Evolutionary conservation across 2,329 filamentous ascomycete genomes (phyloP).

Genomic region (Harringtonia lauricola): DNA sequence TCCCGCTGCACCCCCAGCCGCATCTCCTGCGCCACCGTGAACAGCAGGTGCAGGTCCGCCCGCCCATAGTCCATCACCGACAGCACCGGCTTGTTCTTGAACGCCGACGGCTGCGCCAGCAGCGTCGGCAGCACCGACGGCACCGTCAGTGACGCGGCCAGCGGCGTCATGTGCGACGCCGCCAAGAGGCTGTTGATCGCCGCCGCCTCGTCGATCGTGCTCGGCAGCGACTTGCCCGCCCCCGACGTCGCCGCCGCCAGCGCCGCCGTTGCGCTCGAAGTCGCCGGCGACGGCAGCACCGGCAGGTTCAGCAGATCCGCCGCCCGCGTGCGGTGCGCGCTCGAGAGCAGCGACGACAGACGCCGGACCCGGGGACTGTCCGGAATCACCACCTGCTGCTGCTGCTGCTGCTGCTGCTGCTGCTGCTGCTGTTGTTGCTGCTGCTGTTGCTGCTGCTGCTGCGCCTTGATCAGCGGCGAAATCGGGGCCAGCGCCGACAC

Average conservation of each 20-base stretch:
- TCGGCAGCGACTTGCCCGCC: background rate
- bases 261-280: slow-evolving; percentile 1
- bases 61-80: slow-evolving; percentile 87
- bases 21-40: slow-evolving; percentile 97
- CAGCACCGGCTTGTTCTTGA: slow-evolving; percentile 82
- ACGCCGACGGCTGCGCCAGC: slow-evolving; percentile 63
- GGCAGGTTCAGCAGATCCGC: background rate
- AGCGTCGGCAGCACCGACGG: slow-evolving; percentile 48
- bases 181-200: background rate
- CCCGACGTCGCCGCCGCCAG: slow-evolving; percentile 26
- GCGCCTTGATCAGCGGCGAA: slow-evolving; percentile 48
- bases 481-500: slow-evolving; percentile 35
- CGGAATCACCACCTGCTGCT: slow-evolving; percentile 15
- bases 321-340: slow-evolving; percentile 17
- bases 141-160: slow-evolving; percentile 1
- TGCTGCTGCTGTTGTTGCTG: no score
- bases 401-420: slow-evolving; percentile 24
- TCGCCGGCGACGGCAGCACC: background rate
- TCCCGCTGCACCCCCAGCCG: slow-evolving; percentile 86
- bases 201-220: background rate
- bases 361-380: slow-evolving; percentile 21
- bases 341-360: slow-evolving; percentile 21
- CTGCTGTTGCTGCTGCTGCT: slow-evolving; percentile 21
- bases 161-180: slow-evolving; percentile 19
- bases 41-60: slow-evolving; percentile 80